Percentiles rank a stretch among this genome's conserved stretches.
Conservation (phyloP, 1,139 yeast species). For the Lodderomyces parapsilosis region DNA sequence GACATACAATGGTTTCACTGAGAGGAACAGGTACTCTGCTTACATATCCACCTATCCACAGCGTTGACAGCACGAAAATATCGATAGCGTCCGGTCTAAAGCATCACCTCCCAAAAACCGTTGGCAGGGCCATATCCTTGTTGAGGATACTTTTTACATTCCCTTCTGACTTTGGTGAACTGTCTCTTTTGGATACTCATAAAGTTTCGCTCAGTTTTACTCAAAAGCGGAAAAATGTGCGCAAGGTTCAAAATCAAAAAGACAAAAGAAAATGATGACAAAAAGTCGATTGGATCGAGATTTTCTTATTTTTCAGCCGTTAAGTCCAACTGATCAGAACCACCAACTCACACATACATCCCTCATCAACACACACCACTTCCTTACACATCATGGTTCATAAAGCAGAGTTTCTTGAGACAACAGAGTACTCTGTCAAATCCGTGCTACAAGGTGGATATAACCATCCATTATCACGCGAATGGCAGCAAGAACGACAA, state of each 20-base stretch:
- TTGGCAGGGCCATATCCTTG: too few relatives aligned
- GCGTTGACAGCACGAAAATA: too few relatives aligned
- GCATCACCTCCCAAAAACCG: too few relatives aligned
- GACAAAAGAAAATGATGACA: not conserved
- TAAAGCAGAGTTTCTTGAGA: slow-evolving; percentile 64
- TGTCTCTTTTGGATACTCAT: too few relatives aligned
- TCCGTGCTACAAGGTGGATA: slow-evolving; percentile 92
- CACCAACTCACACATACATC: not conserved
- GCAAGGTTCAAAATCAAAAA: too few relatives aligned
- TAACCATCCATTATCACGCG: slow-evolving; percentile 82
- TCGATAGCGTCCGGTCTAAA: too few relatives aligned
- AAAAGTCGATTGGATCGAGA: not conserved
- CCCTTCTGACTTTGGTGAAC: too few relatives aligned
- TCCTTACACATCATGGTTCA: slow-evolving; percentile 37
- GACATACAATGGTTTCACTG: too few relatives aligned
- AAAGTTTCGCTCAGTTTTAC: not conserved
- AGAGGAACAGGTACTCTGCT: too few relatives aligned
- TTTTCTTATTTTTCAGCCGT: not conserved
- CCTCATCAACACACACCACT: not conserved
- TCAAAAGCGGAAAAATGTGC: not conserved
- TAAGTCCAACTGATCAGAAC: not conserved
- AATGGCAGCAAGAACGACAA: slow-evolving; percentile 88
- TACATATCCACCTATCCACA: too few relatives aligned
- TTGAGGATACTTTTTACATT: too few relatives aligned
- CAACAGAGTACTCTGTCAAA: slow-evolving; percentile 60